These are phyloP conservation scores for Microdochium bolleyi DNA, from an alignment of 2,329 filamentous ascomycete species.

Conservation along the genomic window DNA sequence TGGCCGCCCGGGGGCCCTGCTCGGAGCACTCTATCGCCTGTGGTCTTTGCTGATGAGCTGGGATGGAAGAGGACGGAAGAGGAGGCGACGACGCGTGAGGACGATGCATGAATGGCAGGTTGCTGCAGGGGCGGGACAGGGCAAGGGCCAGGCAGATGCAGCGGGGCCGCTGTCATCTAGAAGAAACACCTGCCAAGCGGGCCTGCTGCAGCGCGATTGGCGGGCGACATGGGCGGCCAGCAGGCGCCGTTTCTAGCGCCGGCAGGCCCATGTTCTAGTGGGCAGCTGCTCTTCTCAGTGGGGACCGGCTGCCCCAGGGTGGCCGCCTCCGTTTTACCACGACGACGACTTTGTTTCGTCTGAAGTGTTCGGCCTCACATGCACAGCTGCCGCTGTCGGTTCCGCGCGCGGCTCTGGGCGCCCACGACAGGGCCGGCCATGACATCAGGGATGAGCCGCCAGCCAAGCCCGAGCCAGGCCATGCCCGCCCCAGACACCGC, in stretches of 20 bases:
- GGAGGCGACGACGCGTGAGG: too few relatives aligned
- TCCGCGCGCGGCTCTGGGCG: too few relatives aligned
- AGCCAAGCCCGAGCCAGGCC: background rate
- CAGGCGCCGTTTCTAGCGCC: background rate
- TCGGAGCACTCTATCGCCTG: too few relatives aligned
- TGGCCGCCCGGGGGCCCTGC: too few relatives aligned
- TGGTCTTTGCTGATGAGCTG: too few relatives aligned
- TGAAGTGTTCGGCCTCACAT: background rate
- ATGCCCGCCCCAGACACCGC: too few relatives aligned
- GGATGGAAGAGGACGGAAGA: too few relatives aligned
- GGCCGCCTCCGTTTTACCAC: background rate
- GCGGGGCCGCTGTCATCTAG: background rate
- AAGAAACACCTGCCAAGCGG: background rate
- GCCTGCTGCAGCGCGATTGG: background rate
- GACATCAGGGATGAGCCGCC: background rate
- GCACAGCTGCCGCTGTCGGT: background rate
- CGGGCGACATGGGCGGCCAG: background rate
- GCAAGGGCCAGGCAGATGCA: too few relatives aligned
- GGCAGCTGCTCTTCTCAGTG: background rate
- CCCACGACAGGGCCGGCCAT: background rate
- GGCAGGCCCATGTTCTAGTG: too few relatives aligned
- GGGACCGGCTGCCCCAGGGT: too few relatives aligned
- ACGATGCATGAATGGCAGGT: too few relatives aligned
- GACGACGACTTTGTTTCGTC: background rate
- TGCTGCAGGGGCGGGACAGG: too few relatives aligned